phyloP scores from a whole-genome alignment of 345 rosid species.

The Mallotus nudiflorus region DNA sequence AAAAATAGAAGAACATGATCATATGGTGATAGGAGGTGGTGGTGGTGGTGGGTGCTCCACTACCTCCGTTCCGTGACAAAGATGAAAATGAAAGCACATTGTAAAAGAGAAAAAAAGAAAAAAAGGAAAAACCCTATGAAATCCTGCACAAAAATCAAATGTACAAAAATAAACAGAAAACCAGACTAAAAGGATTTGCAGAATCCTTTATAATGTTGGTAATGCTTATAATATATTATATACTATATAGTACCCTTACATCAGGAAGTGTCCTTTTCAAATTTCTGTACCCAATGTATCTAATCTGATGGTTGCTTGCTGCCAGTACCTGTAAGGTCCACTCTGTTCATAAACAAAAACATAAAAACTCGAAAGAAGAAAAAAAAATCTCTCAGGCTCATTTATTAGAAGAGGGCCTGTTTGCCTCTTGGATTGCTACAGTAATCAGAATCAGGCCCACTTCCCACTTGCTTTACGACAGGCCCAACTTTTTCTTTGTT shows the following conservation, averaged over 20 bases:
- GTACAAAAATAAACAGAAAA: background rate
- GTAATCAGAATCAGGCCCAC: conserved; percentile 27
- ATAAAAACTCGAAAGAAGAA: too few relatives aligned
- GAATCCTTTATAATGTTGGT: background rate
- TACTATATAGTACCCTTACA: background rate
- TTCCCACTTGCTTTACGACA: background rate
- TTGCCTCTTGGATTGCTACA: conserved; percentile 4
- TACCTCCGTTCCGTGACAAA: conserved; percentile 5
- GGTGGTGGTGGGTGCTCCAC: conserved; percentile 7
- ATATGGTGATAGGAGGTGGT: too few relatives aligned
- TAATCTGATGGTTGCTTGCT: conserved; percentile 14
- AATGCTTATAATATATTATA: background rate
- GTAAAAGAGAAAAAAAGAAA: background rate
- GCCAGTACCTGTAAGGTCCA: conserved; percentile 19
- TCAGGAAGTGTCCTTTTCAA: conserved; percentile 21
- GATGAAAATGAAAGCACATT: conserved; percentile 16
- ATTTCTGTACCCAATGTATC: conserved; percentile 12
- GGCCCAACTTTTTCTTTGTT: background rate
- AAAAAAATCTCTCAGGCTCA: background rate
- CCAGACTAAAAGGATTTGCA: conserved; percentile 18
- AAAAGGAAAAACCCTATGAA: too few relatives aligned
- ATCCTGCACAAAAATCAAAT: background rate
- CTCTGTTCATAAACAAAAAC: conserved; percentile 14
- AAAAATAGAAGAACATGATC: too few relatives aligned
- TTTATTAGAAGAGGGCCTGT: conserved; percentile 8